Evolutionary conservation across 352 stramenopile species (phyloP), one percentile per base, ranked within the genome.

Genomic region (Phytophthora cajani): DNA sequence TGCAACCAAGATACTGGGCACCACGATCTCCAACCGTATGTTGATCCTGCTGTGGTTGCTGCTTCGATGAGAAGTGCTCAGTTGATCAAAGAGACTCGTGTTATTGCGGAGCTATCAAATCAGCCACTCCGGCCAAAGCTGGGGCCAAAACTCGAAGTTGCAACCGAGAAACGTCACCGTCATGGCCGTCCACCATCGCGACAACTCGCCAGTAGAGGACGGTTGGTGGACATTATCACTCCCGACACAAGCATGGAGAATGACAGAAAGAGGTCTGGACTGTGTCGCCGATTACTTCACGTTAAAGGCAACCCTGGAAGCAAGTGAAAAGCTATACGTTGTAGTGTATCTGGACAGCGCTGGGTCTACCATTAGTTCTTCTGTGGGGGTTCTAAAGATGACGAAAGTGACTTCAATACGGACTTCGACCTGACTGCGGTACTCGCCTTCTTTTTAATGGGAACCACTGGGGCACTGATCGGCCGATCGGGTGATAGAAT

Each of bases 391-490:
- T 62, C 42, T 52, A 14, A 51, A 55, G 71, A 65, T 50, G 25
- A 21, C 19, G 53, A 58, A 32, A 71, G 58, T 32, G 55, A 61
- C 17, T 66, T 67, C 11, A 69, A 40, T 5, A 74, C 16, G 27
- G 71, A 74, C 52, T 72, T 77, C 12, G 65, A 42, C 65, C 51
- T 66, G 33, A 40, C 21, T 19, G 62, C 27, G 33, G 58, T 7
- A 9, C 17, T 47, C 32, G 58, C 8, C 40, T 87, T 91, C 59
- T 80, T 91, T 61, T 90, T 90, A 16, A 75, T 30, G 2, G 64
- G 64, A 27, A 74, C 51, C 7, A 67, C 73, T n/a, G 85, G 82
- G 1, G 85, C 85, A 46, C 85, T 92, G 44, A 92, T 92, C 1
- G 77, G 77, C 2, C 67, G 63, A 33, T 81, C 82, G 23, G 69